A percentile compares a stretch with the other conserved stretches of the same genome.
phyloP scores from a whole-genome alignment of 257 asterid species.

The Lycium ferocissimum region DNA sequence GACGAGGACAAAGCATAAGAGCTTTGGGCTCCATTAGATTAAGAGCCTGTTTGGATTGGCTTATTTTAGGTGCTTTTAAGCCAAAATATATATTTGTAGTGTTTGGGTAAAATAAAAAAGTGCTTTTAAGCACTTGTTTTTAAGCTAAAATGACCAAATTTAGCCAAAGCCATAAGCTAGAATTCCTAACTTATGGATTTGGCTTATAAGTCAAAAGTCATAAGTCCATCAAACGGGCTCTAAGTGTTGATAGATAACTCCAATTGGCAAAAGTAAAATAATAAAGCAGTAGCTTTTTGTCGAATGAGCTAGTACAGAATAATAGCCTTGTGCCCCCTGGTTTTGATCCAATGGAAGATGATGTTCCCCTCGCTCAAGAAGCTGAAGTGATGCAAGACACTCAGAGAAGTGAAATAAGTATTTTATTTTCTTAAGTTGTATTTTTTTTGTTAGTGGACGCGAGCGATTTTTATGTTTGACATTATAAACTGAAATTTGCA shows the following conservation, averaged over 20 bases:
- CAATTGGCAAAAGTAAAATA: neutral
- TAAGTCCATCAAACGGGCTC: too few relatives aligned
- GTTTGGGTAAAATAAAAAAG: too few relatives aligned
- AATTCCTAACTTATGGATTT: too few relatives aligned
- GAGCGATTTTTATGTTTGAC: neutral
- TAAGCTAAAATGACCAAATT: too few relatives aligned
- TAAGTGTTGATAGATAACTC: neutral
- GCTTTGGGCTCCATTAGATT: neutral
- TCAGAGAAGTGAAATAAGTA: neutral
- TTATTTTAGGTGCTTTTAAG: too few relatives aligned
- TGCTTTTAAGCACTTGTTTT: too few relatives aligned
- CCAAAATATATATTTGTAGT: too few relatives aligned
- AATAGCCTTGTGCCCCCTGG: too few relatives aligned
- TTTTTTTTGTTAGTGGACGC: neutral
- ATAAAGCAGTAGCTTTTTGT: neutral
- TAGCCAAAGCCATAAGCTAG: too few relatives aligned
- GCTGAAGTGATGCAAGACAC: neutral
- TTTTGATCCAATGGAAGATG: neutral
- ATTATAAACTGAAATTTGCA: neutral
- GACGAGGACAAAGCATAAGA: neutral
- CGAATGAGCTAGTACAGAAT: neutral
- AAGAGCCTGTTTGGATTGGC: too few relatives aligned
- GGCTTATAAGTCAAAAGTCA: too few relatives aligned
- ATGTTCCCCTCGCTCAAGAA: neutral
- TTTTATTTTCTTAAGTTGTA: neutral